These are phyloP conservation scores for Sugiyamaella floridensis DNA, from an alignment of 805 yeast genomes.

Conservation along the genomic window DNA sequence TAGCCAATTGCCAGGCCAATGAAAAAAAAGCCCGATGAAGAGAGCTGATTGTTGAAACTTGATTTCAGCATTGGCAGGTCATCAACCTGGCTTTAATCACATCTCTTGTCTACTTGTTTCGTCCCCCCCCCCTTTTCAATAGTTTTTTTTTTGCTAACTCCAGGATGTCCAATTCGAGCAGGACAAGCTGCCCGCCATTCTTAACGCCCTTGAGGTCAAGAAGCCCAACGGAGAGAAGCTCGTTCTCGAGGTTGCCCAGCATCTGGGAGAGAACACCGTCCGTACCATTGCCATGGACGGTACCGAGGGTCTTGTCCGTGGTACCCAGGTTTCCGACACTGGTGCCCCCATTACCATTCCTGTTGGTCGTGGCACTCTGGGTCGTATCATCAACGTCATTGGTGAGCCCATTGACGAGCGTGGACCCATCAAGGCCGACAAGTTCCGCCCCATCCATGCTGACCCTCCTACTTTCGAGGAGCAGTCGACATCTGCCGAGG, in stretches of 20 bases:
- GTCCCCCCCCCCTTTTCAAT: neutral
- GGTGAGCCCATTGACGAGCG: conserved; percentile 99
- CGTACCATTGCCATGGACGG: conserved; percentile 99
- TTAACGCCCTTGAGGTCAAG: conserved; percentile 90
- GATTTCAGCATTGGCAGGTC: neutral
- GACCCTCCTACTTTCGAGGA: conserved; percentile 95
- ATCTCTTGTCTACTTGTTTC: neutral
- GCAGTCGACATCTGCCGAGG: conserved; percentile 97
- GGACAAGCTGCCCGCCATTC: conserved; percentile 94
- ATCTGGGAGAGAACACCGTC: conserved; percentile 99
- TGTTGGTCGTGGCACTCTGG: conserved; percentile 98
- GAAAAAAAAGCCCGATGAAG: neutral
- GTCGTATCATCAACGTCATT: conserved; percentile 93
- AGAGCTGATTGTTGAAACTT: neutral
- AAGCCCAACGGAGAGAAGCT: conserved; percentile 65
- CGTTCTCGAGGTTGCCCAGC: conserved; percentile 98
- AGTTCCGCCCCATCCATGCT: conserved; percentile 97
- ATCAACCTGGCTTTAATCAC: neutral
- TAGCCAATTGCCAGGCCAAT: neutral
- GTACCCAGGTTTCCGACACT: conserved; percentile 83
- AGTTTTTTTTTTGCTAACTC: conserved; percentile 13
- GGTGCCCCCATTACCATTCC: conserved; percentile 99
- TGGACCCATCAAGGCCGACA: conserved; percentile 92
- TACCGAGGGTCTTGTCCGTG: conserved; percentile 99
- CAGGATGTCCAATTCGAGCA: conserved; percentile 91